Base-by-base conservation (phyloP, 2,329 filamentous ascomycete genomes). In the Cladosporium sp. region DNA sequence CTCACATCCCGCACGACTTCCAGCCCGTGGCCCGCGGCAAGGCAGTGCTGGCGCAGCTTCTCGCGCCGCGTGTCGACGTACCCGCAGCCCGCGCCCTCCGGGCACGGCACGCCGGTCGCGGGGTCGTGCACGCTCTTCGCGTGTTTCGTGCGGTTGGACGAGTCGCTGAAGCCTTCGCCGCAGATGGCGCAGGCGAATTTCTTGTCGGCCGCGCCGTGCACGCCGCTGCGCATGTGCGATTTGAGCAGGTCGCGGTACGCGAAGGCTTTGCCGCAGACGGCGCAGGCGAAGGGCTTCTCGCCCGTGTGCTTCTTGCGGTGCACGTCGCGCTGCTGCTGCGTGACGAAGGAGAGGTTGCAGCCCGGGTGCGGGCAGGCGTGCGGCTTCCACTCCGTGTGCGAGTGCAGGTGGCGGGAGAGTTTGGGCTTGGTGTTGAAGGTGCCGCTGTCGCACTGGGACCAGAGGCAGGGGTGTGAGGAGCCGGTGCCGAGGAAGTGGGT, bases 141-240 rank as follows among this genome's bases (percentile, higher is more conserved):
- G 52, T 68, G 66, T 40, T 68, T 68, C 8, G 63, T 65, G 7
- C 66, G 49, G 16, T 68, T 68, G n/a, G n/a, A n/a, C n/a, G n/a
- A n/a, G n/a, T 68, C 66, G 37, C 65, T 64, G 50, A 67, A 68
- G n/a, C 62, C 64, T 51, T 68, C 65, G 14, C 60, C 58, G 49
- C 66, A 68, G 54, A 63, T 60, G 6, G 61, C 58, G 49, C 66
- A 68, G 43, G 63, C 54, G 54, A 66, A 66, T 34, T 65, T 66
- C 61, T 85, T 86, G 43, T 80, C 77, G 9, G 61, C 58, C 14
- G 63, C 63, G 33, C 61, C 53, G 40, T 82, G 81, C 1, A 83
- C 85, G 61, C 87, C 84, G 1, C 78, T 82, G 37, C 83, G 76
- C 60, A 78, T 77, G 59, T 87, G 84, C 74, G 85, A 85, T n/a